phyloP scores from a whole-genome alignment of 2,329 filamentous ascomycete genomes.

The Parascedosporium putredinis region DNA sequence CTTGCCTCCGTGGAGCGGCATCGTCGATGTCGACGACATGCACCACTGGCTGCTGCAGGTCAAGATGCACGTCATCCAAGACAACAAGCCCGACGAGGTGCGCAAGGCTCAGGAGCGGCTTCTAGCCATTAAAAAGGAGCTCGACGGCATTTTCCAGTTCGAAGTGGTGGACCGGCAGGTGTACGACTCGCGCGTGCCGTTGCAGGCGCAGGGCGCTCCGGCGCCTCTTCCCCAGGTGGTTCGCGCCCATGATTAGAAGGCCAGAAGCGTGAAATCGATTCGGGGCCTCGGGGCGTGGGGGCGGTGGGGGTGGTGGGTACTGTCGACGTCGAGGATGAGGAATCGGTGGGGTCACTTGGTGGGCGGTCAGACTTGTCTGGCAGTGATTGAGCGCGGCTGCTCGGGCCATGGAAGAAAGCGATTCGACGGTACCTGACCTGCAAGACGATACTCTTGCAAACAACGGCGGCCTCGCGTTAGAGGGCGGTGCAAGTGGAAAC shows the following conservation, averaged over 20 bases:
- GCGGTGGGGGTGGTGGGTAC: too few species aligned
- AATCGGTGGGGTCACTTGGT: too few species aligned
- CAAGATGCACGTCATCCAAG: slow-evolving; percentile 42
- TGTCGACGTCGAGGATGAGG: background rate
- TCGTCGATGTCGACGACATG: slow-evolving; percentile 37
- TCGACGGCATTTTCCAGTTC: slow-evolving; percentile 44
- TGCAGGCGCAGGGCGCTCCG: slow-evolving; percentile 27
- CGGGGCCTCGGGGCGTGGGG: too few species aligned
- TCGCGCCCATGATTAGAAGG: slow-evolving; percentile 10
- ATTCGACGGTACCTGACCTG: too few species aligned
- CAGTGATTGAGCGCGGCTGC: too few species aligned
- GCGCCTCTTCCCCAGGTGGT: slow-evolving; percentile 18
- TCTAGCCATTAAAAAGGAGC: slow-evolving; percentile 30
- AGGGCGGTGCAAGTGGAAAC: too few species aligned
- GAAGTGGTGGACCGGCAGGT: slow-evolving; percentile 39
- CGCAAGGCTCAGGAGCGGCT: slow-evolving; percentile 44
- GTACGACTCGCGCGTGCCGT: slow-evolving; percentile 38
- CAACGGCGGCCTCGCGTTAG: too few species aligned
- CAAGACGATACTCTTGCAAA: too few species aligned
- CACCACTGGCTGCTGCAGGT: slow-evolving; percentile 46
- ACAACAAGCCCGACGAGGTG: slow-evolving; percentile 47
- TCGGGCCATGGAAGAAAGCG: too few species aligned
- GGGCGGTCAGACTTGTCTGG: too few species aligned
- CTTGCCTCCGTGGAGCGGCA: slow-evolving; percentile 35
- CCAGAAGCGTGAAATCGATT: background rate